These are phyloP conservation scores for Yamadazyma sp. DNA, from an alignment of 805 yeast genomes.

Conservation along the genomic window DNA sequence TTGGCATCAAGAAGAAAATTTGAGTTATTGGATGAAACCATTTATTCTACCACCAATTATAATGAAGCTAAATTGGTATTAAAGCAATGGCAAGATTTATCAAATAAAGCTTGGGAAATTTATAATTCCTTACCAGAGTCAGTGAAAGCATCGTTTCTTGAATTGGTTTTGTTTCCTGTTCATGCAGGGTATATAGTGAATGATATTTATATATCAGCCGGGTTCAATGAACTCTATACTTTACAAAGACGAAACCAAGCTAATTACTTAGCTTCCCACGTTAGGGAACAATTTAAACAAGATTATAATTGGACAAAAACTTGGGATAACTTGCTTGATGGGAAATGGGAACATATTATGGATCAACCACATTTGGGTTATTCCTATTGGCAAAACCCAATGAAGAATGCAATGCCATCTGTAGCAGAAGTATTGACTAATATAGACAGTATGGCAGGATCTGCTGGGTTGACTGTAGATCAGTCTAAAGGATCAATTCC, in stretches of 20 bases:
- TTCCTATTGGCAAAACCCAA: conserved; percentile 18
- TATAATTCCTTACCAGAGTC: conserved; percentile 12
- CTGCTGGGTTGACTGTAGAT: conserved; percentile 13
- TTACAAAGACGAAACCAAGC: conserved; percentile 15
- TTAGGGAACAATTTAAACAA: conserved; percentile 12
- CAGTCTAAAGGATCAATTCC: conserved; percentile 16
- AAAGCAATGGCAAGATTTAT: conserved; percentile 12
- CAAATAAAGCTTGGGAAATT: conserved; percentile 15
- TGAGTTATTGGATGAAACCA: conserved; percentile 14
- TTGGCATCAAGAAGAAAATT: conserved; percentile 11
- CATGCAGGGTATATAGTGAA: conserved; percentile 17
- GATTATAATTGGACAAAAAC: conserved; percentile 13
- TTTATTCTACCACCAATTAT: conserved; percentile 11
- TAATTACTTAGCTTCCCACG: conserved; percentile 12
- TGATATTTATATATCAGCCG: conserved; percentile 17
- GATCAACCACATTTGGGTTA: conserved; percentile 19
- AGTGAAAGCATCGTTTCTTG: conserved; percentile 16
- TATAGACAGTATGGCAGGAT: conserved; percentile 11
- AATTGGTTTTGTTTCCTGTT: conserved; percentile 15
- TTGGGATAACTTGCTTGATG: conserved; percentile 14
- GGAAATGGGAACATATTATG: conserved; percentile 18
- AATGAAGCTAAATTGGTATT: conserved; percentile 15
- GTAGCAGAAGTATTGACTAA: conserved; percentile 9
- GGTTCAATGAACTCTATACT: conserved; percentile 15
- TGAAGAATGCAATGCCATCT: conserved; percentile 14